phyloP scores from a whole-genome alignment of 306 rosid genomes.

The Cucumis hystrix region DNA sequence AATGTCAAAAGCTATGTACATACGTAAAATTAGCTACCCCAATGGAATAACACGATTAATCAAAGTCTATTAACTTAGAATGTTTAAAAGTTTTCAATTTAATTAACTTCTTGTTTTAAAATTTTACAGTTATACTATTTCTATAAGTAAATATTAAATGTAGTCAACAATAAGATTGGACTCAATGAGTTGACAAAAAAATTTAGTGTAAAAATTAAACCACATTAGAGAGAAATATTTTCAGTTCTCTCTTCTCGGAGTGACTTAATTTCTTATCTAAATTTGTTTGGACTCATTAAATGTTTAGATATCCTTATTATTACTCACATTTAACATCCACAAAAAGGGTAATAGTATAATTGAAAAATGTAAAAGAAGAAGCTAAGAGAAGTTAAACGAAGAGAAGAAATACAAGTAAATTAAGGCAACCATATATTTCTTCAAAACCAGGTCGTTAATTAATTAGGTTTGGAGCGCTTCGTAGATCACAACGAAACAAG shows the following conservation, averaged over 20 bases:
- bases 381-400: neutral
- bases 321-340: neutral
- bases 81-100: no score
- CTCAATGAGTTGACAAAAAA: neutral
- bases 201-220: neutral
- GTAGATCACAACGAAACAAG: conserved; percentile 88
- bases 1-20: neutral
- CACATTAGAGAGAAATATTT: neutral
- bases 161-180: neutral
- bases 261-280: neutral
- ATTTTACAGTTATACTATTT: neutral
- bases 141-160: neutral
- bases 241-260: neutral
- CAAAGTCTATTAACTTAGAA: no score
- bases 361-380: neutral
- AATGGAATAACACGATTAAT: no score
- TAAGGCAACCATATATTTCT: neutral
- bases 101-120: neutral
- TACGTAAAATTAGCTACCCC: neutral
- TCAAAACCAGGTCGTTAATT: neutral
- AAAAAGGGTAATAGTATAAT: neutral
- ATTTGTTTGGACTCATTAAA: neutral
- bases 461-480: conserved; percentile 26
- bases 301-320: neutral
- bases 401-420: neutral